Percentiles rank a stretch among this genome's conserved stretches.
These are phyloP conservation scores for Populus pruinosa DNA, from an alignment of 345 rosid species.

Conservation along the genomic window DNA sequence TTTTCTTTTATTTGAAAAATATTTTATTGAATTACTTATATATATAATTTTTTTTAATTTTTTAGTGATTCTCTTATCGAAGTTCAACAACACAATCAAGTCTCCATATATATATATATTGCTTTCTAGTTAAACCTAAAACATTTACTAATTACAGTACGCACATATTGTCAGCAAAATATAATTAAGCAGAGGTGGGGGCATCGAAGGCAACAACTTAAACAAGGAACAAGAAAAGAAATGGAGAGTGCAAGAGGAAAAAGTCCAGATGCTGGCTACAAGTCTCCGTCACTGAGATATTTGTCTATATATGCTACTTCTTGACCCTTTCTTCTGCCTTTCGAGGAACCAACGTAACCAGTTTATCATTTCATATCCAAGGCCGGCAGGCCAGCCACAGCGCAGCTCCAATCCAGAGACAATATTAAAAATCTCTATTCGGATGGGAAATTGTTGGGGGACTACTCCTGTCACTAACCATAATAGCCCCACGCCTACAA, in stretches of 20 bases:
- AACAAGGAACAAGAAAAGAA: background rate
- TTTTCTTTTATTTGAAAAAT: too few relatives aligned
- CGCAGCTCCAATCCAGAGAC: background rate
- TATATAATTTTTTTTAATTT: too few relatives aligned
- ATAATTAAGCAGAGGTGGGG: too few relatives aligned
- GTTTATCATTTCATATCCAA: background rate
- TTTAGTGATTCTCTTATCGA: too few relatives aligned
- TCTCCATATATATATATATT: too few relatives aligned
- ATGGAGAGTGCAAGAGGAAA: background rate
- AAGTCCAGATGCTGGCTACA: background rate
- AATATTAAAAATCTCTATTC: background rate
- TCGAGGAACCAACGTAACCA: background rate
- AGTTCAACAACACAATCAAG: too few relatives aligned
- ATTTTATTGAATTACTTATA: too few relatives aligned
- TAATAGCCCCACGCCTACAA: background rate
- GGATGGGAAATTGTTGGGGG: conserved; percentile 19
- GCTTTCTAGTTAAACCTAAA: too few relatives aligned
- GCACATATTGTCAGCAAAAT: background rate
- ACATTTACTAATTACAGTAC: too few relatives aligned
- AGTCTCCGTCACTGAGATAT: background rate
- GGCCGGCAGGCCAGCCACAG: background rate
- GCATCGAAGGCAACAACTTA: background rate
- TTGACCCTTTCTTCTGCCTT: background rate
- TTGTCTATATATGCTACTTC: background rate
- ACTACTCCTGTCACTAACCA: background rate